Evolutionary conservation across 2,329 filamentous ascomycete species (phyloP), one percentile per base, ranked within the genome.

Genomic region (Mycocentrospora acerina): DNA sequence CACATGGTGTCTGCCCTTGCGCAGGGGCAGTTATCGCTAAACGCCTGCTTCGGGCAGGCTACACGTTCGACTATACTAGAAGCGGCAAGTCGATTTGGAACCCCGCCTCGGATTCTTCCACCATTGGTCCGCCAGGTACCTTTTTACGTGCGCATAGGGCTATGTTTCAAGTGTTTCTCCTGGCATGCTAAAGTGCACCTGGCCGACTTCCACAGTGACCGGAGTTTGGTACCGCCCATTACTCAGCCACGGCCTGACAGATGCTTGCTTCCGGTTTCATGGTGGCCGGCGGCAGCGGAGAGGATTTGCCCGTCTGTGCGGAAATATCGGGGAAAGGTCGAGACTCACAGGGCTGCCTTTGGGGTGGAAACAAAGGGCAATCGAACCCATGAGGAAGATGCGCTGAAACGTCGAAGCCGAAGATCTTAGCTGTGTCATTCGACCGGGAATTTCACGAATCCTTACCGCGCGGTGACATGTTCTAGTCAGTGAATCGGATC

Each of bases 161-260:
- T 36, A 26, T 29, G 55, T 58, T 58, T 58, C 55, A 57, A 36
- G 35, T 53, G 22, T 26, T 40, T 40, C 29, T 31, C 29, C 39
- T 53, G 48, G 48, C 40, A 42, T 33, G 41, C 37, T 32, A 9
- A 6, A 6, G 19, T 22, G 19, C 19, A 22, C 19, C 9, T 22
- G 19, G 19, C 19, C 19, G 19, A 22, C 9, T 22, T 22, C 9
- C 19, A 9, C 19, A 22, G 9, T 22, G 19, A 22, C 5, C 19
- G 19, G 19, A 13, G 32, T 26, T 40, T 51, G 53, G n/a, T n/a
- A n/a, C n/a, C n/a, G n/a, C n/a, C n/a, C n/a, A n/a, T n/a, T n/a
- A n/a, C n/a, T n/a, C n/a, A n/a, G 40, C 37, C 39, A 45, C 37
- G 15, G 35, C 35, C n/a, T n/a, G n/a, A n/a, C 9, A 22, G 9